Evolutionary conservation across 2,329 filamentous ascomycete species (phyloP).

Genomic region (Chaetomiaceae sp.): DNA sequence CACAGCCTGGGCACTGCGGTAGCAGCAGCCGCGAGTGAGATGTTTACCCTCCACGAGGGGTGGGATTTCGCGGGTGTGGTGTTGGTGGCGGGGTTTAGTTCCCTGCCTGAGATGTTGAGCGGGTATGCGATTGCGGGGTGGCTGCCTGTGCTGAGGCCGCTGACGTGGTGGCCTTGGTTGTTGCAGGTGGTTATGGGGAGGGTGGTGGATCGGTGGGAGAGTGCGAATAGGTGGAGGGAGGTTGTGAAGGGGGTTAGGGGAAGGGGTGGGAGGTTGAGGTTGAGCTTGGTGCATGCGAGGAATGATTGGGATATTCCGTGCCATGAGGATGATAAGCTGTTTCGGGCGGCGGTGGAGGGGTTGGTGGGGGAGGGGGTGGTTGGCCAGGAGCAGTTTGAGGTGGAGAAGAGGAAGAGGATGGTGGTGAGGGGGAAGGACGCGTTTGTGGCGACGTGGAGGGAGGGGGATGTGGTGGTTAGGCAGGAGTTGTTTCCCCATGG

Average conservation of each 20-base stretch:
- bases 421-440: conserved; percentile 41
- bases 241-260: conserved; percentile 48
- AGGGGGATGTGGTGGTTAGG: conserved; percentile 45
- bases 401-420: conserved; percentile 42
- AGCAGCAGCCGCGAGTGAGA: conserved; percentile 67
- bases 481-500: conserved; percentile 53
- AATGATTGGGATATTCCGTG: conserved; percentile 82
- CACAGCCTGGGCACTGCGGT: conserved; percentile 89
- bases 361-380: conserved; percentile 36
- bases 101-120: conserved; percentile 66
- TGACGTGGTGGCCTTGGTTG: conserved; percentile 62
- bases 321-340: conserved; percentile 61
- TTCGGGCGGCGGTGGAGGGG: conserved; percentile 54
- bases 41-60: conserved; percentile 51
- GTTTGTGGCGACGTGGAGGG: conserved; percentile 45
- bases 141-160: conserved; percentile 72
- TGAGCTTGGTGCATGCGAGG: conserved; percentile 73
- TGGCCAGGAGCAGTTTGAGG: conserved; percentile 30
- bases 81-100: conserved; percentile 75
- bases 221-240: conserved; percentile 59
- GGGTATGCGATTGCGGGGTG: conserved; percentile 76
- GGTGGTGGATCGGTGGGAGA: conserved; percentile 80
- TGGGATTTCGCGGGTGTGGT: conserved; percentile 72
- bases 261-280: conserved; percentile 45
- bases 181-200: conserved; percentile 56